Conservation (phyloP, 768 basidiomycete genomes). For the Lactifluus echinatus region DNA sequence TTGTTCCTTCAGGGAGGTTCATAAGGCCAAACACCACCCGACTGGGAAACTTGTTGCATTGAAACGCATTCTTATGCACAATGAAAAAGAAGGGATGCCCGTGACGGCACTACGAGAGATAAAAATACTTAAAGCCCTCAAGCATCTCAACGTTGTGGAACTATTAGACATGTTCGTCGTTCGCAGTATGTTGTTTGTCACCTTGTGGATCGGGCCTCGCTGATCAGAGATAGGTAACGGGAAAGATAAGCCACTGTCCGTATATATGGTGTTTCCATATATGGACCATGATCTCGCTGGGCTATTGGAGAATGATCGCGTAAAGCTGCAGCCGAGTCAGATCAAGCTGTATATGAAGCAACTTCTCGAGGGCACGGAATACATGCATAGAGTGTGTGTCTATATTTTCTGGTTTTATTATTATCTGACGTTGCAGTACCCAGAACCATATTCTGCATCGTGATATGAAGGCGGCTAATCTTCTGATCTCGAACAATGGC, state of each 20-base stretch:
- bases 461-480: conserved; percentile 97
- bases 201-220: not conserved
- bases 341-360: conserved; percentile 97
- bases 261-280: conserved; percentile 99
- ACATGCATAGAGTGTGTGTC: conserved; percentile 79
- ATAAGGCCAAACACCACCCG: conserved; percentile 66
- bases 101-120: conserved; percentile 96
- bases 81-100: conserved; percentile 94
- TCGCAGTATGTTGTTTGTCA: conserved; percentile 43
- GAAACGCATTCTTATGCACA: conserved; percentile 94
- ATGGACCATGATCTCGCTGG: conserved; percentile 99
- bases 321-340: conserved; percentile 70
- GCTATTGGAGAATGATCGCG: conserved; percentile 83
- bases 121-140: conserved; percentile 86
- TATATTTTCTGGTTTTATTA: not conserved
- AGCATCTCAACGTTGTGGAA: conserved; percentile 78
- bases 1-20: conserved; percentile 59
- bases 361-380: conserved; percentile 90
- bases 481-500: conserved; percentile 85
- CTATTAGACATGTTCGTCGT: conserved; percentile 91
- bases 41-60: conserved; percentile 68
- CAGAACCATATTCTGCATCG: conserved; percentile 96
- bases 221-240: conserved; percentile 41
- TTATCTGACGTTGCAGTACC: conserved; percentile 9
- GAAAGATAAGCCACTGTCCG: conserved; percentile 61